Evolutionary conservation across 345 rosid species (phyloP).

Genomic region (Combretum micranthum): DNA sequence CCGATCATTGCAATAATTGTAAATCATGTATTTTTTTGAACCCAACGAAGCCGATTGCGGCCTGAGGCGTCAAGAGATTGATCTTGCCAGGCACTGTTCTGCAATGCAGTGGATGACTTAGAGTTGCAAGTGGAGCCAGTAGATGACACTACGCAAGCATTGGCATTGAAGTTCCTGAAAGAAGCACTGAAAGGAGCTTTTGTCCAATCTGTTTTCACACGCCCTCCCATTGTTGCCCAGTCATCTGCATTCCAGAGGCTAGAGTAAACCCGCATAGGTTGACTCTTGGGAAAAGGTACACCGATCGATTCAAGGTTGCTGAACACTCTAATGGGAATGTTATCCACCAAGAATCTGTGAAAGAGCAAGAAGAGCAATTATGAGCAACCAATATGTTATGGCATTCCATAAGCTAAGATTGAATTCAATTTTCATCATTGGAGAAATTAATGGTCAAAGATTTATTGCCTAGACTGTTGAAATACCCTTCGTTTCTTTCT

Average conservation of each 20-base stretch:
- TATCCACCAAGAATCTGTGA: conserved; percentile 47
- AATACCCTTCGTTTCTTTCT: too few relatives aligned
- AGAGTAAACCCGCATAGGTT: conserved; percentile 34
- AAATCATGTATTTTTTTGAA: conserved; percentile 51
- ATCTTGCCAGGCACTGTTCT: conserved; percentile 22
- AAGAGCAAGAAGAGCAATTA: too few relatives aligned
- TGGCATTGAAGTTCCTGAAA: conserved; percentile 36
- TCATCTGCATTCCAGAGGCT: conserved; percentile 58
- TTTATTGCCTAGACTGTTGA: too few relatives aligned
- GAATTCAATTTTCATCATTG: too few relatives aligned
- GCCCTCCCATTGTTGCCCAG: conserved; percentile 60
- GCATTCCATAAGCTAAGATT: too few relatives aligned
- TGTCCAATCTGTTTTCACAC: conserved; percentile 43
- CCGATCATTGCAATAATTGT: conserved; percentile 41
- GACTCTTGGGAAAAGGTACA: conserved; percentile 48
- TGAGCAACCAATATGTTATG: too few relatives aligned
- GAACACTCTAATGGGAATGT: conserved; percentile 58
- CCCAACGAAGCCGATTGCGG: conserved; percentile 38
- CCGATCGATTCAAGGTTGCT: conserved; percentile 58
- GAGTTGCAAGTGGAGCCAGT: conserved; percentile 27
- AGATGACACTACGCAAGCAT: conserved; percentile 34
- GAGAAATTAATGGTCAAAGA: too few relatives aligned
- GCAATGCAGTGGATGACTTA: neutral
- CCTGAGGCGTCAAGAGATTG: conserved; percentile 27
- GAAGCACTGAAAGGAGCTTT: conserved; percentile 55